phyloP scores from a whole-genome alignment of 345 rosid species.

The Citrus medica region DNA sequence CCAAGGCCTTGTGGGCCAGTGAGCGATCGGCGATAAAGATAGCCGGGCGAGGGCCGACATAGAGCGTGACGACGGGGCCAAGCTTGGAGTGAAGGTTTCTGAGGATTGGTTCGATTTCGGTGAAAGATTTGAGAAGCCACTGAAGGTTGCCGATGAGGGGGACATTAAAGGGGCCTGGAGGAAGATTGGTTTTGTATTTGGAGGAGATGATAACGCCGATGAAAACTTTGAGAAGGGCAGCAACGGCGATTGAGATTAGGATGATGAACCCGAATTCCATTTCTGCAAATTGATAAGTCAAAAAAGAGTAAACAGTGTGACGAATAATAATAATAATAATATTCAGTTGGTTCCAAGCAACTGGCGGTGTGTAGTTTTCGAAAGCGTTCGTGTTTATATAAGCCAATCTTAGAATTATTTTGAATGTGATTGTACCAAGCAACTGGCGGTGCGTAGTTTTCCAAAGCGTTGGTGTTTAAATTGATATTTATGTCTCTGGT shows the following conservation, averaged over 20 bases:
- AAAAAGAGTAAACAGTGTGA: no score
- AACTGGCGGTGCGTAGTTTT: no score
- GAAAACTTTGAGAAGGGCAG: not conserved
- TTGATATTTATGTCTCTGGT: no score
- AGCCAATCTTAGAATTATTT: no score
- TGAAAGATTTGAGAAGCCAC: not conserved
- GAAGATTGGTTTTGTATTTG: not conserved
- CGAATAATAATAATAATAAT: no score
- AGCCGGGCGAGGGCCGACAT: constrained; percentile 2
- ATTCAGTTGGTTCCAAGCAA: no score
- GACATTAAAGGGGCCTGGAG: constrained; percentile 7
- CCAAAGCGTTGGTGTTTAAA: no score
- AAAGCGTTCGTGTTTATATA: no score
- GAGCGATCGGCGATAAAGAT: constrained; percentile 17
- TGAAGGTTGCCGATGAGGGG: constrained; percentile 11
- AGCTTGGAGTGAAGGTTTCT: constrained; percentile 5
- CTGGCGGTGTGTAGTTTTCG: no score
- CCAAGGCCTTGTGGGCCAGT: constrained; percentile 13
- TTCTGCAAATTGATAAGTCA: not conserved
- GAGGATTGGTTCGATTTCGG: not conserved
- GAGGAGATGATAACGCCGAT: not conserved
- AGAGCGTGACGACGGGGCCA: constrained; percentile 13
- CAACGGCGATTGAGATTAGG: not conserved
- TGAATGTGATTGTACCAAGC: no score
- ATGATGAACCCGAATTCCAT: constrained; percentile 4